phyloP scores from a whole-genome alignment of 2,329 filamentous ascomycete species.

The Ophioceras dolichostomum region DNA sequence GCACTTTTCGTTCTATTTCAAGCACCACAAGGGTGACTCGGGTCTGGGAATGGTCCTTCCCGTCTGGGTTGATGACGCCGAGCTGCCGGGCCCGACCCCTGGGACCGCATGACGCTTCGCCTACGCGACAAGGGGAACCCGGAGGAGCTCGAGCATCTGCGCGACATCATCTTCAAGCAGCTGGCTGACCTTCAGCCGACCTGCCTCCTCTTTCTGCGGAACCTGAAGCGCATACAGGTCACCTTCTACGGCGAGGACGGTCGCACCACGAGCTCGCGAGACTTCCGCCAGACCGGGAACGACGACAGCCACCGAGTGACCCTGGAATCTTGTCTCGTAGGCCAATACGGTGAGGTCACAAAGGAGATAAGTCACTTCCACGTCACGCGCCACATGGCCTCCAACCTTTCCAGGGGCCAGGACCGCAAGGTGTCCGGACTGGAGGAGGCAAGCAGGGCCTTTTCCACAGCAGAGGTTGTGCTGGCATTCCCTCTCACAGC shows the following conservation, averaged over 20 bases:
- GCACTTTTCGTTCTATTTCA: conserved; percentile 29
- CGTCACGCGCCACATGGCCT: conserved; percentile 15
- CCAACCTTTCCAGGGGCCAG: conserved; percentile 19
- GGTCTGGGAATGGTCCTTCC: conserved; percentile 40
- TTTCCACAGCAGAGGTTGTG: conserved; percentile 21
- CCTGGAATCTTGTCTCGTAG: conserved; percentile 2
- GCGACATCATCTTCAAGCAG: conserved; percentile 17
- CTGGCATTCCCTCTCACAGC: conserved; percentile 31
- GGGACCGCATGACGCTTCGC: conserved; percentile 24
- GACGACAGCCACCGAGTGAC: conserved; percentile 7
- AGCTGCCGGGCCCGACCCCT: background rate
- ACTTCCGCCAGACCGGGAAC: background rate
- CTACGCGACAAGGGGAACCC: conserved; percentile 17
- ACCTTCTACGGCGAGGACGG: conserved; percentile 13
- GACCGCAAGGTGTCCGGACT: conserved; percentile 17
- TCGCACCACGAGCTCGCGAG: background rate
- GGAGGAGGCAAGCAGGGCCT: conserved; percentile 11
- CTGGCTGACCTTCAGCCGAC: conserved; percentile 23
- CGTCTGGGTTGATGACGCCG: conserved; percentile 21
- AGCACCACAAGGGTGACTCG: conserved; percentile 21
- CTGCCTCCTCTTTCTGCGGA: conserved; percentile 28
- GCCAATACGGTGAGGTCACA: background rate
- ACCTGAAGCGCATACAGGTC: conserved; percentile 20
- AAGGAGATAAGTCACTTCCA: conserved; percentile 13
- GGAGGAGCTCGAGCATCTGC: conserved; percentile 6